Conservation (phyloP, 257 asterid species). For the Voacanga thouarsii region DNA sequence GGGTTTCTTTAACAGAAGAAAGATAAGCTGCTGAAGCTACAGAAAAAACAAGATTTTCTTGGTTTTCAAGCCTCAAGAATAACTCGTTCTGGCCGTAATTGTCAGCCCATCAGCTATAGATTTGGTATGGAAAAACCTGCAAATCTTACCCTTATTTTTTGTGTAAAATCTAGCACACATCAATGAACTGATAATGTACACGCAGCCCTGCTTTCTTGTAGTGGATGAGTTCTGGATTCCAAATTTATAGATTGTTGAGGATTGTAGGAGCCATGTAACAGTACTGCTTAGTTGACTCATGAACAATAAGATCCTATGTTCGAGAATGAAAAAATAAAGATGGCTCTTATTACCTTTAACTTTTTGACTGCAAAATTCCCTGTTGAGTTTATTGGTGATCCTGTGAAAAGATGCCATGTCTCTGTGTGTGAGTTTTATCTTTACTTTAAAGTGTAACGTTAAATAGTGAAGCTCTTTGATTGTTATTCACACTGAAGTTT, state of each 20-base stretch:
- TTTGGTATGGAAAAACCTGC: conserved; percentile 42
- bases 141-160: background rate
- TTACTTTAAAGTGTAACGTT: background rate
- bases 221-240: background rate
- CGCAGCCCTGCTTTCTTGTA: background rate
- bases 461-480: background rate
- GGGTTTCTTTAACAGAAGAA: conserved; percentile 56
- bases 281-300: background rate
- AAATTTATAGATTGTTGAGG: background rate
- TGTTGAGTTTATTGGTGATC: background rate
- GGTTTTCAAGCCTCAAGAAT: conserved; percentile 39
- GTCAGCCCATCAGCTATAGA: conserved; percentile 56
- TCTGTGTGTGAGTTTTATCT: background rate
- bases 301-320: background rate
- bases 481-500: background rate
- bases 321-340: background rate
- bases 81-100: conserved; percentile 59
- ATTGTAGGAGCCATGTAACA: background rate
- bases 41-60: conserved; percentile 40
- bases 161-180: background rate
- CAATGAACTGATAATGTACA: background rate
- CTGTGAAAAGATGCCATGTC: background rate
- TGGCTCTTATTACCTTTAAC: background rate
- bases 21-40: conserved; percentile 40
- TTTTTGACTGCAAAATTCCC: background rate